Base-by-base conservation (phyloP, 2,329 filamentous ascomycete genomes). In the Meredithiella fracta region DNA sequence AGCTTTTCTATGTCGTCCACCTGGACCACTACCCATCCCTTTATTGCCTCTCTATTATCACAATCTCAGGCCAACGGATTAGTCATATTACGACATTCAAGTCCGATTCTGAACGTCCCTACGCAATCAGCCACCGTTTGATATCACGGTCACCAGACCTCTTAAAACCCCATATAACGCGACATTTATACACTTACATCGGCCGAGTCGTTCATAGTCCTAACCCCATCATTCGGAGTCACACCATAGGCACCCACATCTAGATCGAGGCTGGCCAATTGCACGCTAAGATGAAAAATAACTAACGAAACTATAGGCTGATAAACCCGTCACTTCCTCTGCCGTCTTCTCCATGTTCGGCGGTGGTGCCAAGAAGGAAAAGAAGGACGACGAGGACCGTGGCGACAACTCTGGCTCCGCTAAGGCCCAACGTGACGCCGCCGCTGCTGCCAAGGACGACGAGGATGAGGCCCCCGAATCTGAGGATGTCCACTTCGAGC, bases 321-420 rank as follows among this genome's bases (percentile, higher is more conserved):
- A 58, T 25, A 58, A 58, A 65, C 69, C 73, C 57, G 72, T 77
- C 56, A 79, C 73, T 60, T 74, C 75, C 17, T 79, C 79, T 7
- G 76, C 79, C 63, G 86, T 97, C 62, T 97, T 97, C 76, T 91
- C 87, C 70, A 97, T 98, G 92, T 98, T 98, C 67, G 92, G 92
- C 64, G 92, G 92, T 61, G 92, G 92, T 60, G 86, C 86, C 59
- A 94, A 94, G 81, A 97, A 95, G 77, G 87, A 92, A 74, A 90
- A 88, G 78, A 94, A 92, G 78, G 84, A 86, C 59, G 74, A 85
- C 31, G 86, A 86, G 66, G 88, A 86, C 63, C 83, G 82, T 61
- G 84, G 89, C 62, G 90, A 96, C 69, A 86, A 82, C 68, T 94
- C 87, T 62, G 90, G 90, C 65, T 89, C 86, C 69, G 85, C 86